These are phyloP conservation scores for Alternaria rosae DNA, from an alignment of 2,329 filamentous ascomycete genomes.

Conservation along the genomic window DNA sequence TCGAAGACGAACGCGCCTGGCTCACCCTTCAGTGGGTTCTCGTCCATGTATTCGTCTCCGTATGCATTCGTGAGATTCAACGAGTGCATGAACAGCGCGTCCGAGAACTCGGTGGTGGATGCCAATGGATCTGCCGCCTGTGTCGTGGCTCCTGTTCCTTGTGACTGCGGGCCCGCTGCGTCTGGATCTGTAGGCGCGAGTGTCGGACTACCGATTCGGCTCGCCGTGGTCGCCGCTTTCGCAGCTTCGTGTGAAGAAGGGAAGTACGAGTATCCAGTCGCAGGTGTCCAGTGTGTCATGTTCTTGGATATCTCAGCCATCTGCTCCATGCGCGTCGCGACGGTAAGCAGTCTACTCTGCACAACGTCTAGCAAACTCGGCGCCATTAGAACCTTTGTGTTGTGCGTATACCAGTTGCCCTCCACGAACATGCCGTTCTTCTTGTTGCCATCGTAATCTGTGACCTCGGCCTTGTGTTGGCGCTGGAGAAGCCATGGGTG, in stretches of 20 bases:
- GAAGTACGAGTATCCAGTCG: conserved; percentile 67
- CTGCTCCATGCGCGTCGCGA: conserved; percentile 63
- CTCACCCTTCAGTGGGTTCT: conserved; percentile 68
- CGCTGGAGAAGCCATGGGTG: conserved; percentile 69
- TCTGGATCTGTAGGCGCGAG: conserved; percentile 36
- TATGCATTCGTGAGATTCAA: conserved; percentile 61
- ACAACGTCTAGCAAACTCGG: conserved; percentile 67
- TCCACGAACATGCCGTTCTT: conserved; percentile 61
- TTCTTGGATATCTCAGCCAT: conserved; percentile 62
- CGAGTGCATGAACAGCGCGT: conserved; percentile 54
- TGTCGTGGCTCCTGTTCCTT: conserved; percentile 24
- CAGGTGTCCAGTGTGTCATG: conserved; percentile 65
- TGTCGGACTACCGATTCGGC: conserved; percentile 42
- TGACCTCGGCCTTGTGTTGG: conserved; percentile 50
- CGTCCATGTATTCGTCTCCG: conserved; percentile 69
- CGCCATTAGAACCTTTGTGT: conserved; percentile 67
- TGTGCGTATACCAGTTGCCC: conserved; percentile 68
- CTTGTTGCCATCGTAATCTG: conserved; percentile 44
- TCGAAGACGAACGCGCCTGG: conserved; percentile 68
- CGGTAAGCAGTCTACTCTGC: conserved; percentile 62
- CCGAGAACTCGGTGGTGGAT: conserved; percentile 34
- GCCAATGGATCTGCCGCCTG: conserved; percentile 19
- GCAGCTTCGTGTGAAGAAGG: conserved; percentile 56
- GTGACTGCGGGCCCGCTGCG: conserved; percentile 30
- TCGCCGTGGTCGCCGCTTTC: conserved; percentile 36